Percentiles rank a stretch among this genome's conserved stretches.
phyloP scores from a whole-genome alignment of 2,329 filamentous ascomycete species.

The Fonsecaea pedrosoi region DNA sequence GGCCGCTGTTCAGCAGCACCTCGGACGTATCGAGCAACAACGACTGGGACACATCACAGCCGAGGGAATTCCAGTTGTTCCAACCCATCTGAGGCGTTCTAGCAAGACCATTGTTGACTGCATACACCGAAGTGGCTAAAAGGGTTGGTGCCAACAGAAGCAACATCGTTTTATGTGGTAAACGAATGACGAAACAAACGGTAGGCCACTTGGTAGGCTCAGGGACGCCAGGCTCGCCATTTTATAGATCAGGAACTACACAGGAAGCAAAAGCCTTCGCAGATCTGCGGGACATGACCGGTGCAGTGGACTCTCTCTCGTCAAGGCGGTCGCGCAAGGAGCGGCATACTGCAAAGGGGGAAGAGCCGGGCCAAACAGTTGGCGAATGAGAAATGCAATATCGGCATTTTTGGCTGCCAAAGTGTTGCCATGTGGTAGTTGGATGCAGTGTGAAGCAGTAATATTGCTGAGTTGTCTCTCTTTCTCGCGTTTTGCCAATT shows the following conservation, averaged over 20 bases:
- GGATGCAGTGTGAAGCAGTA: neutral
- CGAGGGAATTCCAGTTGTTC: conserved; percentile 57
- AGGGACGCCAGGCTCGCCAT: neutral
- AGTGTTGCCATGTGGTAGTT: neutral
- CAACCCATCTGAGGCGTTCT: conserved; percentile 55
- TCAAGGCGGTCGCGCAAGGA: neutral
- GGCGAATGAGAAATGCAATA: neutral
- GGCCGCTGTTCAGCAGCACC: conserved; percentile 49
- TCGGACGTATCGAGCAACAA: conserved; percentile 56
- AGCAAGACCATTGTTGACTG: conserved; percentile 52
- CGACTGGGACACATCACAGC: conserved; percentile 55
- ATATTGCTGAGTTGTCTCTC: neutral
- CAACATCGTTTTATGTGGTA: conserved; percentile 12
- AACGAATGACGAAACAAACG: neutral
- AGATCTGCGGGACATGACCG: neutral
- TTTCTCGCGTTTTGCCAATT: neutral
- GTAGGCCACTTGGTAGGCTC: neutral
- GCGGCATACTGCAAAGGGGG: neutral
- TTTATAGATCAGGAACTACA: neutral
- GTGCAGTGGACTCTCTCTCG: neutral
- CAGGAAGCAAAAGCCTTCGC: neutral
- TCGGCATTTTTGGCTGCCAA: neutral
- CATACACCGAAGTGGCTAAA: conserved; percentile 31
- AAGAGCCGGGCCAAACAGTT: neutral
- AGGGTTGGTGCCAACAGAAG: conserved; percentile 29